A percentile compares a stretch with the other conserved stretches of the same genome.
phyloP scores from a whole-genome alignment of 2,329 filamentous ascomycete genomes.

The Achaetomium macrosporum region DNA sequence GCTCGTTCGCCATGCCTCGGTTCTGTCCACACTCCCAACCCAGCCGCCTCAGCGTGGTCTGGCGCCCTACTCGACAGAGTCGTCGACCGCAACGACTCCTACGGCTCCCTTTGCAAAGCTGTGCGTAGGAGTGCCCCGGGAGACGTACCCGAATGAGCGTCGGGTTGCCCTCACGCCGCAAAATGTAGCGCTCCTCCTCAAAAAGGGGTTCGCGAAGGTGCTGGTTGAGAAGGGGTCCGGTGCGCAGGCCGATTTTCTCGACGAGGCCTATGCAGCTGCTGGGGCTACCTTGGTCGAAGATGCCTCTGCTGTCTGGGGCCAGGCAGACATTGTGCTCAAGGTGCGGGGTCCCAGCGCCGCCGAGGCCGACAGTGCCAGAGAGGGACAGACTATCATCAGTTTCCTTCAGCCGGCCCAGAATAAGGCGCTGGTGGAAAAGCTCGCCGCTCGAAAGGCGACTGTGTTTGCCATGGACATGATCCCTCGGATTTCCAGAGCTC shows the following conservation, averaged over 20 bases:
- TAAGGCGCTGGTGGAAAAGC: constrained; percentile 64
- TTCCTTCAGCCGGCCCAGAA: constrained; percentile 82
- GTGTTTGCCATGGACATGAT: constrained; percentile 91
- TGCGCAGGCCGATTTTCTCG: constrained; percentile 66
- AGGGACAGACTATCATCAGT: constrained; percentile 70
- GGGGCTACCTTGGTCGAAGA: constrained; percentile 71
- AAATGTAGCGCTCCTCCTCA: constrained; percentile 74
- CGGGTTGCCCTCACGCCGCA: constrained; percentile 80
- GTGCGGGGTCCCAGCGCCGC: constrained; percentile 67
- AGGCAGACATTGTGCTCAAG: constrained; percentile 76
- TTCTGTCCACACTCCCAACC: constrained; percentile 27
- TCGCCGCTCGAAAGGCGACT: constrained; percentile 66
- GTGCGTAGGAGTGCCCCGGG: constrained; percentile 71
- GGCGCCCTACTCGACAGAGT: constrained; percentile 38
- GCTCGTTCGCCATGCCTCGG: constrained; percentile 37
- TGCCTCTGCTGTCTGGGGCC: constrained; percentile 61
- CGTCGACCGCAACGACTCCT: constrained; percentile 35
- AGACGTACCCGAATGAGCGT: constrained; percentile 72
- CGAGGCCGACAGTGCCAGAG: constrained; percentile 63
- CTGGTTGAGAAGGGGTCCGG: constrained; percentile 80
- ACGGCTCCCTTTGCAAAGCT: constrained; percentile 63
- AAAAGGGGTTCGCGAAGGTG: constrained; percentile 75
- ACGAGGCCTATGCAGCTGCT: constrained; percentile 69
- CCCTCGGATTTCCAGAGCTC: constrained; percentile 80
- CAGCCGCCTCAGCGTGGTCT: constrained; percentile 4